These are phyloP conservation scores for Ophiostoma quercus DNA, from an alignment of 2,329 filamentous ascomycete species.

Conservation along the genomic window DNA sequence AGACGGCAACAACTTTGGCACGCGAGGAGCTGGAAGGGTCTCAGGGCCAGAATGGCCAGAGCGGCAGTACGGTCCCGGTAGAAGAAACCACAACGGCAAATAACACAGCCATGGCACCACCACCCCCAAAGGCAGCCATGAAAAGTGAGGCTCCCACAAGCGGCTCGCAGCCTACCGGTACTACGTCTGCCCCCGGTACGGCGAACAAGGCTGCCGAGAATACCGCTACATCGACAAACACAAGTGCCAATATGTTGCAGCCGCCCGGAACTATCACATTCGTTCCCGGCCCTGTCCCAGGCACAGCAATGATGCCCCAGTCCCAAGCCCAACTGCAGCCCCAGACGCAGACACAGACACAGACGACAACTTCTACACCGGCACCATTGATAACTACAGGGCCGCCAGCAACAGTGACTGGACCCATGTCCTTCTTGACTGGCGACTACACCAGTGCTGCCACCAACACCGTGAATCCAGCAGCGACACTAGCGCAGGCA, in stretches of 20 bases:
- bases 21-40: constrained; percentile 24
- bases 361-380: neutral
- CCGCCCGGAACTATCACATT: neutral
- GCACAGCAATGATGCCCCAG: constrained; percentile 3
- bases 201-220: neutral
- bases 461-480: neutral
- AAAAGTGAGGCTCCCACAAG: neutral
- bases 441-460: neutral
- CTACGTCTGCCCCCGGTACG: neutral
- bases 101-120: neutral
- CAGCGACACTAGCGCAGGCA: neutral
- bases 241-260: neutral
- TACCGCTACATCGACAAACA: neutral
- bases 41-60: neutral
- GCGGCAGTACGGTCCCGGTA: neutral
- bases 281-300: neutral
- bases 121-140: neutral
- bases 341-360: neutral
- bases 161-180: neutral
- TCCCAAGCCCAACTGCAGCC: neutral
- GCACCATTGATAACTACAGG: neutral
- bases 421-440: neutral
- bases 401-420: neutral
- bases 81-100: neutral
- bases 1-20: constrained; percentile 43